Evolutionary conservation across 441 rosid species (phyloP).

Genomic region (Macaranga tanarius): DNA sequence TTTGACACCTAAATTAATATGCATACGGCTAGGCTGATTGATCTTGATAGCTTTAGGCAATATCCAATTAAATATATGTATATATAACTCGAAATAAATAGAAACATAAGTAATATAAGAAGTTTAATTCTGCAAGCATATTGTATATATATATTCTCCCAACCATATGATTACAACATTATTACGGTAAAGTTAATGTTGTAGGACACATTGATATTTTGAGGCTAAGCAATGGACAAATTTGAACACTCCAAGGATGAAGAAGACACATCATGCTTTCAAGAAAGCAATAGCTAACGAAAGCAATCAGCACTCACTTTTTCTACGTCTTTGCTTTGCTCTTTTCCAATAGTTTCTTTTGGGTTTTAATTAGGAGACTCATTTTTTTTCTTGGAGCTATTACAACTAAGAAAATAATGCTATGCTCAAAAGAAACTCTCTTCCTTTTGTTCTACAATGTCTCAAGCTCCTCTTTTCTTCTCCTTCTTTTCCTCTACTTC

Average conservation of each 20-base stretch:
- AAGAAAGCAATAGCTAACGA: constrained; percentile 22
- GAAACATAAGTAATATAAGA: too few relatives aligned
- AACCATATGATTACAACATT: background rate
- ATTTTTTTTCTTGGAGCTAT: constrained; percentile 18
- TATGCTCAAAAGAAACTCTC: constrained; percentile 73
- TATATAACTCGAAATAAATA: too few relatives aligned
- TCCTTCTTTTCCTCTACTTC: constrained; percentile 65
- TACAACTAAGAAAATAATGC: constrained; percentile 47
- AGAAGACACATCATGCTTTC: background rate
- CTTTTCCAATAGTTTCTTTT: background rate
- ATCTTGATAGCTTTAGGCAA: too few relatives aligned
- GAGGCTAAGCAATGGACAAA: constrained; percentile 33
- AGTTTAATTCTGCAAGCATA: too few relatives aligned
- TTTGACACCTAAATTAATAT: too few relatives aligned
- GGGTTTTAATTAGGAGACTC: constrained; percentile 23
- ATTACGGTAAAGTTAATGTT: background rate
- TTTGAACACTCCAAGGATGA: constrained; percentile 14
- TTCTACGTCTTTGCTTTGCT: constrained; percentile 26
- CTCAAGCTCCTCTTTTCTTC: constrained; percentile 65
- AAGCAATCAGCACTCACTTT: constrained; percentile 23
- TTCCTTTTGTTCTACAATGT: constrained; percentile 64
- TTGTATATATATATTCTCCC: background rate
- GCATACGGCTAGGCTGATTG: too few relatives aligned
- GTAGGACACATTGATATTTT: constrained; percentile 29
- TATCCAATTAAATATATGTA: too few relatives aligned